Percentiles rank a stretch among this genome's conserved stretches.
Evolutionary conservation across 176 grass and related monocot species (phyloP).

Genomic region (Cymbopogon citratus): DNA sequence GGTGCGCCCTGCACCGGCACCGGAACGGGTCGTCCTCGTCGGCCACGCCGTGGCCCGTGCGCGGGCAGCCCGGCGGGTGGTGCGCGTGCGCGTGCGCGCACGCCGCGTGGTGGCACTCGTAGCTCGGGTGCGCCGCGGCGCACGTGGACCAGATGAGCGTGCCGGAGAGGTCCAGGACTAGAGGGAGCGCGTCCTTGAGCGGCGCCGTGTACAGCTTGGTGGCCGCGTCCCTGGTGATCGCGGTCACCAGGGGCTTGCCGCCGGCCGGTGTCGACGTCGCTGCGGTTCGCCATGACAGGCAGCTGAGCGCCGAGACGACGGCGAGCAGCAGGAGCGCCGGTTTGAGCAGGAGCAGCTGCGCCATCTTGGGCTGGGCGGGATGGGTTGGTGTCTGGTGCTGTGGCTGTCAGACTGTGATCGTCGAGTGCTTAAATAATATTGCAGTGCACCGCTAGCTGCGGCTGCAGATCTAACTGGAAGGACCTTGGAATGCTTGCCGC

Average conservation of each 20-base stretch:
- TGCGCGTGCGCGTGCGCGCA: conserved; percentile 39
- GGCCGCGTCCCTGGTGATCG: conserved; percentile 39
- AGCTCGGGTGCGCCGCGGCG: not conserved
- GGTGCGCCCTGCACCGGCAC: conserved; percentile 51
- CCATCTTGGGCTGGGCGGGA: not conserved
- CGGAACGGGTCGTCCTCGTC: not conserved
- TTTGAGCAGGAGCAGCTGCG: not conserved
- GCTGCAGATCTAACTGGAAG: not conserved
- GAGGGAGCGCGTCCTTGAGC: conserved; percentile 2
- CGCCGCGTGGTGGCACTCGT: conserved; percentile 23
- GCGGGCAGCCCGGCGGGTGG: conserved; percentile 37
- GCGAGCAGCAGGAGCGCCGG: conserved; percentile 5
- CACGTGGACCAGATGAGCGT: conserved; percentile 53
- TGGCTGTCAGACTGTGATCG: not conserved
- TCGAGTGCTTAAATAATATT: not conserved
- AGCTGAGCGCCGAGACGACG: not conserved
- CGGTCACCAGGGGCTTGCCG: conserved; percentile 27
- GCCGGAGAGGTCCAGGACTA: conserved; percentile 57
- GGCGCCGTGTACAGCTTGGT: conserved; percentile 37
- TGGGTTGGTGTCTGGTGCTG: not conserved
- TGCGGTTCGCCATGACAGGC: not conserved
- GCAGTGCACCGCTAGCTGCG: not conserved
- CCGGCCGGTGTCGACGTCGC: not conserved
- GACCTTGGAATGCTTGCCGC: not conserved
- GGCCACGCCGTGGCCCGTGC: conserved; percentile 23